These are phyloP conservation scores for Coemansia sp. DNA, from an alignment of 192 early-diverging fungal genomes.

Conservation along the genomic window DNA sequence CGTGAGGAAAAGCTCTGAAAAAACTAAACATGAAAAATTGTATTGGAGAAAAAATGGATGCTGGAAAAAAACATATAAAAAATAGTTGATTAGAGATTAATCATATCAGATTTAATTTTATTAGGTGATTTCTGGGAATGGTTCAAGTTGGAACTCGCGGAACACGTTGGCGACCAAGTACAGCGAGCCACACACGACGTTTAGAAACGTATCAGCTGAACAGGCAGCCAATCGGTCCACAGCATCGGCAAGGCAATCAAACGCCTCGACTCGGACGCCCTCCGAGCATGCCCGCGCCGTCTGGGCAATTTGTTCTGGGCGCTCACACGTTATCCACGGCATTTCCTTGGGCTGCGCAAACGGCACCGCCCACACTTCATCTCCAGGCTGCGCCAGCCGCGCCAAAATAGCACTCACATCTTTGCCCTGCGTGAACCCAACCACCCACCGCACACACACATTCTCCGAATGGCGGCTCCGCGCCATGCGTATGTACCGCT, in stretches of 20 bases:
- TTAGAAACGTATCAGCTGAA: constrained; percentile 42
- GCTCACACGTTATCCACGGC: constrained; percentile 76
- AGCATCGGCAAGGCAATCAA: constrained; percentile 43
- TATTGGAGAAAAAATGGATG: too few relatives aligned
- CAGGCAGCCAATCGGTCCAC: constrained; percentile 31
- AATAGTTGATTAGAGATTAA: too few relatives aligned
- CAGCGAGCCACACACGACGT: constrained; percentile 81
- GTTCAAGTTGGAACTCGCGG: constrained; percentile 46
- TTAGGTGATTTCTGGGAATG: constrained; percentile 8
- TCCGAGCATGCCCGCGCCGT: constrained; percentile 8
- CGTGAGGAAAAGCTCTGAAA: background rate
- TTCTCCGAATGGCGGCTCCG: constrained; percentile 6
- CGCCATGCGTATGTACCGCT: constrained; percentile 28
- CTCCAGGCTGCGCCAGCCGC: constrained; percentile 58
- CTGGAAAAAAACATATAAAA: too few relatives aligned
- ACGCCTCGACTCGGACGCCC: constrained; percentile 15
- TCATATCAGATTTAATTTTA: too few relatives aligned
- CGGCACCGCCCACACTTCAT: constrained; percentile 65
- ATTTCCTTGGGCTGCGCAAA: constrained; percentile 81
- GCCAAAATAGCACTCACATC: constrained; percentile 62
- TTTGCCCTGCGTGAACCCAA: constrained; percentile 75
- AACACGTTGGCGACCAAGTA: constrained; percentile 84
- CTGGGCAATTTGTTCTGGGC: constrained; percentile 54
- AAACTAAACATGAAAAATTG: background rate
- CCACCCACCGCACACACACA: constrained; percentile 67